Base-by-base conservation (phyloP, 192 early-diverging fungal species). In the Gigaspora rosea region DNA sequence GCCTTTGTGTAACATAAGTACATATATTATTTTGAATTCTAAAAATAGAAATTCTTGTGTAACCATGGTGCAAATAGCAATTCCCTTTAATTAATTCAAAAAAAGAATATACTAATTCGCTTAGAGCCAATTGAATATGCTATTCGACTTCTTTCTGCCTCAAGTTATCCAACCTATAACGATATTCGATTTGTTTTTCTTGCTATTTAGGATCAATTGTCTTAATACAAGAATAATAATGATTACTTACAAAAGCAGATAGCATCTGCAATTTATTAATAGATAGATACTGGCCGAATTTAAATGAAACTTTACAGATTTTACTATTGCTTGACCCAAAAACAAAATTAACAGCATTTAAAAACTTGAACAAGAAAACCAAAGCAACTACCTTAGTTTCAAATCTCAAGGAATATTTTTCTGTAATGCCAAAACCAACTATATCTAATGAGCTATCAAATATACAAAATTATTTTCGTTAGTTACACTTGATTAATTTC, bases 341-440 rank as follows among this genome's bases (percentile, higher is more conserved):
- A 32, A 63, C 61, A 63, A 63, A 22, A 63, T 63, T 63, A 63
- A n/a, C 10, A 20, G 20, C 16, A 63, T 63, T 63, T 63, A 63
- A 16, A 63, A 63, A 63, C 15, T 63, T 41, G 36, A 5, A 41
- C 5, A 41, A 41, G 36, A 41, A 41, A 41, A 41, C 5, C 36
- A 41, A 41, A 41, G 36, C 36, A 41, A 41, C 5, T 41, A 5
- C 2, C 36, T 41, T 41, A 41, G 36, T 41, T 41, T 41, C 36
- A 41, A 41, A 41, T 5, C 36, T 41, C 5, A 41, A 3, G 2
- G 36, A 5, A 41, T 41, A 41, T 41, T 41, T 5, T 41, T 41
- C 36, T 41, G 2, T 41, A 41, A 41, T 41, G 36, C 36, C 36
- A 41, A 41, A 41, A 41, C 36, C 36, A 41, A 41, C 36, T 41